Base-by-base conservation (phyloP, 805 yeast species). In the Starmerella scarabaei region DNA sequence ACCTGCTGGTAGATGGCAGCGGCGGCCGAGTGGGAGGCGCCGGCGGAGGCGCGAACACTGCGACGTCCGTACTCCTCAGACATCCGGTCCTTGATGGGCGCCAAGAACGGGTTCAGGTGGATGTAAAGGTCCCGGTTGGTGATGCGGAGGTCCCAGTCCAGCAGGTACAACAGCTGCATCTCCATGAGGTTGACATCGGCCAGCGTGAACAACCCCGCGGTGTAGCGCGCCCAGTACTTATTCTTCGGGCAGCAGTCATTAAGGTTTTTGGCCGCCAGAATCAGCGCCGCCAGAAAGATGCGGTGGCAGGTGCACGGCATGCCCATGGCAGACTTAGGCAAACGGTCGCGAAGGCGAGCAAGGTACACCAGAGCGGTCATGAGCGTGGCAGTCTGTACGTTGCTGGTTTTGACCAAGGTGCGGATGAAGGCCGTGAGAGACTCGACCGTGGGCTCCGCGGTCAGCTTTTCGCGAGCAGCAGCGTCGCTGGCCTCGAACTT, bases 241-340 rank as follows among this genome's bases (percentile, higher is more conserved):
- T 88, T 88, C 58, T 88, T 71, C 32, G 98, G 98, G 17, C 93
- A 78, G 3, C 94, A 80, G 65, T 88, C 98, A 61, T 88, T 88
- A 48, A 86, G 71, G 47, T 76, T 77, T 64, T 88, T 88, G 14
- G 97, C 95, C n/a, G 94, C 81, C 36, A 91, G 63, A 33, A 88
- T 83, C 41, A 88, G 68, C 33, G 94, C 74, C 0, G 96, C 94
- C 38, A 88, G 65, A 50, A 88, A 91, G 42, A 88, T 82, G 45
- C 97, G 71, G 64, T 88, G 98, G 56, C 93, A 73, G 7, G 97
- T 85, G 38, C 96, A 80, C 38, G 68, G 57, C 70, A 86, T 84
- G 15, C 97, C 97, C 43, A 79, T 73, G 11, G 94, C 91, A 58
- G 81, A 80, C 21, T 82, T 73, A 3, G 97, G 97, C 38, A 88